These are phyloP conservation scores for Cyberlindnera saturnus DNA, from an alignment of 805 yeast species.

Conservation along the genomic window DNA sequence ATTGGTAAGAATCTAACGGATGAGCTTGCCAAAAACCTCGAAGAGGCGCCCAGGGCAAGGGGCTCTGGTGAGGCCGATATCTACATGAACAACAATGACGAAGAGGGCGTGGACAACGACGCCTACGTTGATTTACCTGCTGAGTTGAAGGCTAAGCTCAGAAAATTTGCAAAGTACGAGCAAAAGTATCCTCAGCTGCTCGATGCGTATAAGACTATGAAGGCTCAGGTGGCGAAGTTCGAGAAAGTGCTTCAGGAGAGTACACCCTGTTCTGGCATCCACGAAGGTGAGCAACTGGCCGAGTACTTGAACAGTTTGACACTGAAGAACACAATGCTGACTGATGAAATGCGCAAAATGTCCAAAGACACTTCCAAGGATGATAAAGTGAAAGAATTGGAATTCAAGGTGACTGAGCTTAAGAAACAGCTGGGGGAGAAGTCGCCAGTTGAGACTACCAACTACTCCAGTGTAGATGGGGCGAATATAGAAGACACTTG, in stretches of 20 bases:
- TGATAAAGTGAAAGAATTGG: background rate
- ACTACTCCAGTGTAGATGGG: too few species aligned
- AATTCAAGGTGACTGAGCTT: background rate
- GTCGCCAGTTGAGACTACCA: too few species aligned
- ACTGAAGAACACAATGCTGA: conserved; percentile 53
- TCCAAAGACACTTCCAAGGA: conserved; percentile 10
- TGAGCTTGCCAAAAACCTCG: conserved; percentile 44
- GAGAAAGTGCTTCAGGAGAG: conserved; percentile 69
- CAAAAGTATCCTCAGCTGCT: conserved; percentile 81
- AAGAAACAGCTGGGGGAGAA: background rate
- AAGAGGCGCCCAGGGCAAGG: conserved; percentile 18
- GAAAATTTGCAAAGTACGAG: conserved; percentile 81
- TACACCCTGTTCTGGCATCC: conserved; percentile 73
- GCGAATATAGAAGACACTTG: too few species aligned
- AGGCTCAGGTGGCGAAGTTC: conserved; percentile 52
- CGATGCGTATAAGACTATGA: conserved; percentile 81
- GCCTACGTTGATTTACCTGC: conserved; percentile 35
- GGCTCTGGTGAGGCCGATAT: background rate
- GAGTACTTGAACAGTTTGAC: conserved; percentile 63
- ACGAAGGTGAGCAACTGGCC: conserved; percentile 64
- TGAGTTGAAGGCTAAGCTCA: conserved; percentile 54
- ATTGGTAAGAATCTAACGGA: conserved; percentile 58
- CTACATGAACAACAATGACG: conserved; percentile 1
- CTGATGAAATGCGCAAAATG: conserved; percentile 53
- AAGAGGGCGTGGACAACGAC: background rate